Evolutionary conservation across 257 asterid genomes (phyloP), one percentile per base, ranked within the genome.

Genomic region (Forsythia suspensa): DNA sequence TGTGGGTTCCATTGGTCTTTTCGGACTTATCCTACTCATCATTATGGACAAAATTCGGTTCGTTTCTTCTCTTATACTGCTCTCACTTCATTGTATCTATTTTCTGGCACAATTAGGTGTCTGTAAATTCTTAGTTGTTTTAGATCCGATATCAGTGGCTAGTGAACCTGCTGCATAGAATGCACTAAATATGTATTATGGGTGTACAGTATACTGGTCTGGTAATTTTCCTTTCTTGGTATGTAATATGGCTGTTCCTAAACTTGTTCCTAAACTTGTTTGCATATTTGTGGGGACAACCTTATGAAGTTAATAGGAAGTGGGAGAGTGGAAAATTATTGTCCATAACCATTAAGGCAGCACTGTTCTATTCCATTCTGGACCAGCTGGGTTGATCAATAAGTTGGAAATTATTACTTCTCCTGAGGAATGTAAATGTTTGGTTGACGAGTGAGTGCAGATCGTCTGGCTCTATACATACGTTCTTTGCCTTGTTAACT

Each of bases 11-110:
- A 87, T 96, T 82, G 99, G 97, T 83, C 94, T 96, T 80, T 74
- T 96, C 77, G 99, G 99, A 76, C 94, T 96, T 87, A 85, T 96
- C 88, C 94, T 96, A 81, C 92, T 96, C 86, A 84, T 96, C 80
- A 91, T 90, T 38, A 88, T 83, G 94, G 92, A 87, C 84, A 88
- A 86, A 76, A 79, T 82, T 79, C 85, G 97, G 99, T 96, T 76
- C 10, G 95, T 91, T 72, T 76, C 85, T 87, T 74, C 88, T 77
- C 74, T 75, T 79, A 41, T 77, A 40, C 44, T 74, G 9, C 12
- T 67, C 79, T 81, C 11, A 57, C 71, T 80, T 52, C 46, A 41
- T 70, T 41, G 46, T 59, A 40, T 71, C 40, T 73, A 78, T 77
- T 51, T 70, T 76, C 72, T 18, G 16, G 77, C 68, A 37, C 16